A percentile compares a stretch with the other conserved stretches of the same genome.
Evolutionary conservation across 1,284 basidiomycete genomes (phyloP).

Genomic region (Cerrena zonata): DNA sequence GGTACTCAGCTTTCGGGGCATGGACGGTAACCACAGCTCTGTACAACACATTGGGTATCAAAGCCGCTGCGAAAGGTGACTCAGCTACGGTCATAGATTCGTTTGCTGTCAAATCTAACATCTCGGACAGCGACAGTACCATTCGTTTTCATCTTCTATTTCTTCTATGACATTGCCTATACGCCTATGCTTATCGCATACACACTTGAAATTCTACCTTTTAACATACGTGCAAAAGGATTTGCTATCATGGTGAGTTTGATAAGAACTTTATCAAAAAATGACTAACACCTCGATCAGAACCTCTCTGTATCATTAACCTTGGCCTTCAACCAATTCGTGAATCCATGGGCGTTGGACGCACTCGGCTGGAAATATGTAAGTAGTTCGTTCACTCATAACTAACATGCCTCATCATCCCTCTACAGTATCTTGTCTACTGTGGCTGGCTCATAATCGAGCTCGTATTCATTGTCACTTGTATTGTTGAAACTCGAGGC

Average conservation of each 20-base stretch:
- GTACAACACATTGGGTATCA: slow-evolving; percentile 42
- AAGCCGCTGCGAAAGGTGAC: slow-evolving; percentile 53
- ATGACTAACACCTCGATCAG: slow-evolving; percentile 25
- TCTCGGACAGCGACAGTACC: slow-evolving; percentile 50
- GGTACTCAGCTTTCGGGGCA: slow-evolving; percentile 37
- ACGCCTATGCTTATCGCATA: slow-evolving; percentile 61
- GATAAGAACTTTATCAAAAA: neutral
- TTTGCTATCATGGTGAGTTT: slow-evolving; percentile 56
- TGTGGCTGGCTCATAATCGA: slow-evolving; percentile 58
- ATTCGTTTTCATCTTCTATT: slow-evolving; percentile 65
- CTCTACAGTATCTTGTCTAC: slow-evolving; percentile 51
- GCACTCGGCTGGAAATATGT: slow-evolving; percentile 64
- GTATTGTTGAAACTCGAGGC: slow-evolving; percentile 57
- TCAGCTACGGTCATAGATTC: slow-evolving; percentile 17
- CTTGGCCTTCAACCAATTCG: slow-evolving; percentile 66
- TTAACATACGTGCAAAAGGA: slow-evolving; percentile 61
- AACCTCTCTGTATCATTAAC: slow-evolving; percentile 53
- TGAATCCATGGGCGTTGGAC: slow-evolving; percentile 67
- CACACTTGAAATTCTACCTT: slow-evolving; percentile 65
- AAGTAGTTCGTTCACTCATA: slow-evolving; percentile 14
- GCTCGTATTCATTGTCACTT: slow-evolving; percentile 49
- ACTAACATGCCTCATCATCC: slow-evolving; percentile 10
- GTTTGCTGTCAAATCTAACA: neutral
- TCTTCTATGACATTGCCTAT: slow-evolving; percentile 65
- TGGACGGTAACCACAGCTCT: slow-evolving; percentile 60